A percentile compares a stretch with the other conserved stretches of the same genome.
Conservation (phyloP, 768 basidiomycete genomes). For the Rhodocollybia butyracea region DNA sequence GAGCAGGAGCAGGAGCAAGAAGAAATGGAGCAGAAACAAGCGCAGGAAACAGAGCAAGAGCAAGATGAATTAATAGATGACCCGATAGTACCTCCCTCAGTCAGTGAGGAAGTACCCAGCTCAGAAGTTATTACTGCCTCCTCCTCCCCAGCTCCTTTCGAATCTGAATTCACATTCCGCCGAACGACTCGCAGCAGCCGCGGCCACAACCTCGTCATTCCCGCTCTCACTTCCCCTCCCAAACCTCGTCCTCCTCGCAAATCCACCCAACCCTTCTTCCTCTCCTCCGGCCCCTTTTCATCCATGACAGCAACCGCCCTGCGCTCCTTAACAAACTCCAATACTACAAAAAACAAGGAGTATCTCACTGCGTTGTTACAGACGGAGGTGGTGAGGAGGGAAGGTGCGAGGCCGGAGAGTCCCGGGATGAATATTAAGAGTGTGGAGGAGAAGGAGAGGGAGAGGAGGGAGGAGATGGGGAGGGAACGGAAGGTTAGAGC, state of each 20-base stretch:
- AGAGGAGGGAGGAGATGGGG: constrained; percentile 61
- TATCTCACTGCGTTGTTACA: constrained; percentile 59
- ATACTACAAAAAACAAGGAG: constrained; percentile 71
- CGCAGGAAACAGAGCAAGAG: too few relatives aligned
- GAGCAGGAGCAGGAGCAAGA: too few relatives aligned
- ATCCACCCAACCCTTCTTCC: constrained; percentile 4
- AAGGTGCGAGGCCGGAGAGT: constrained; percentile 72
- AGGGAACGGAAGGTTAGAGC: constrained; percentile 56
- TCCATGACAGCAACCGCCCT: constrained; percentile 70
- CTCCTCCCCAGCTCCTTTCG: not conserved
- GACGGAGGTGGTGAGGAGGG: constrained; percentile 67
- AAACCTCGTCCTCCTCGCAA: not conserved
- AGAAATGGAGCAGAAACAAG: too few relatives aligned
- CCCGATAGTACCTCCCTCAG: too few relatives aligned
- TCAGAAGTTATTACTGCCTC: not conserved
- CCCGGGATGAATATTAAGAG: constrained; percentile 74
- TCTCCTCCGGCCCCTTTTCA: constrained; percentile 44
- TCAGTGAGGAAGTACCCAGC: too few relatives aligned
- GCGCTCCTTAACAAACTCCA: constrained; percentile 66
- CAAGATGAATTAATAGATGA: too few relatives aligned
- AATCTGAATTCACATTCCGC: constrained; percentile 3
- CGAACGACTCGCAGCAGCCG: constrained; percentile 6
- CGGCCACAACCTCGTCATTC: not conserved
- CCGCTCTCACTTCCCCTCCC: not conserved
- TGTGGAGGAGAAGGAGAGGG: constrained; percentile 61